These are phyloP conservation scores for Bisporella sp. DNA, from an alignment of 2,329 filamentous ascomycete species.

Conservation along the genomic window DNA sequence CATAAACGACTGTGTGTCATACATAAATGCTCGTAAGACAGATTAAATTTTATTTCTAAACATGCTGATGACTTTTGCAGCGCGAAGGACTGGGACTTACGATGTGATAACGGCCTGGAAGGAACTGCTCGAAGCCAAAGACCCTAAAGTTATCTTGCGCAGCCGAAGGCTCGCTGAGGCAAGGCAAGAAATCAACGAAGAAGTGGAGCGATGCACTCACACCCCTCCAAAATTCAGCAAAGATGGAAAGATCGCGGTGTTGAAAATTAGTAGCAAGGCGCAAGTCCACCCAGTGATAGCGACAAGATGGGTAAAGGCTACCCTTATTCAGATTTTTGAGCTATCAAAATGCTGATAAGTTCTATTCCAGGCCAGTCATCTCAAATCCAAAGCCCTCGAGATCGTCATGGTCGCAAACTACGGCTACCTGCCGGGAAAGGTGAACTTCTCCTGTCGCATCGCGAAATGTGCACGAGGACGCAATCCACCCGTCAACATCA, in stretches of 20 bases:
- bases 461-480: slow-evolving; percentile 46
- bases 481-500: slow-evolving; percentile 55
- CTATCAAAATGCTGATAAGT: neutral
- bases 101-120: slow-evolving; percentile 55
- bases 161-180: slow-evolving; percentile 45
- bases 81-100: slow-evolving; percentile 53
- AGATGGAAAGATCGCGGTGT: slow-evolving; percentile 55
- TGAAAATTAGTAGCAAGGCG: slow-evolving; percentile 51
- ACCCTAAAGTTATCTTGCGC: slow-evolving; percentile 43
- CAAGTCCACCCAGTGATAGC: slow-evolving; percentile 64
- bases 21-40: slow-evolving; percentile 50
- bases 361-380: slow-evolving; percentile 38
- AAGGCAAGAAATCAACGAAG: slow-evolving; percentile 49
- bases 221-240: slow-evolving; percentile 56
- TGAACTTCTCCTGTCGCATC: slow-evolving; percentile 62
- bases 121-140: slow-evolving; percentile 42
- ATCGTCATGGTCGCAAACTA: slow-evolving; percentile 62
- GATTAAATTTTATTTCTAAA: neutral
- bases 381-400: slow-evolving; percentile 51
- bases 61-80: slow-evolving; percentile 1
- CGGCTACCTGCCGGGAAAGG: slow-evolving; percentile 53
- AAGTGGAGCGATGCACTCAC: slow-evolving; percentile 55
- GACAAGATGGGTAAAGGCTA: slow-evolving; percentile 45
- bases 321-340: neutral
- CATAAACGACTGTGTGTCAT: slow-evolving; percentile 54